Base-by-base conservation (phyloP, 352 stramenopile genomes). In the Halophytophthora batemanensis region DNA sequence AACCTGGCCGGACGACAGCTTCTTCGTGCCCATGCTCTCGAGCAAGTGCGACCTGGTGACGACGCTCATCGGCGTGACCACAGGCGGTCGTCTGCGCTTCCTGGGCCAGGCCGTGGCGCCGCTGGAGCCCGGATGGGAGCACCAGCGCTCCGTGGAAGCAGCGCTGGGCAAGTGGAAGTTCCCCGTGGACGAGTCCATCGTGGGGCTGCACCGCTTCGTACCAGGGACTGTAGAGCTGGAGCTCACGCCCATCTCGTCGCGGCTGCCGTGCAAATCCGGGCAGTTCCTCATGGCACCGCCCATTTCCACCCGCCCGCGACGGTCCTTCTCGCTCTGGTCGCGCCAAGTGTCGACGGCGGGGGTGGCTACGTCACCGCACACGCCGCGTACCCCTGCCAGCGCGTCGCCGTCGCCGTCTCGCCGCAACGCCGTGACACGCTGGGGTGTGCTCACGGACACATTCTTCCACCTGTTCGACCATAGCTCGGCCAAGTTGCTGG, bases 361-460 rank as follows among this genome's bases (percentile, higher is more conserved):
- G 0, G 51, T 69, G 13, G 23, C 69, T 25, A 59, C 71, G 21
- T 85, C 77, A 15, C 80, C 80, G 2, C 39, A 66, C 23, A 76
- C 71, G 12, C 66, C 63, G 1, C 61, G 56, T 34, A 66, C 67
- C 13, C 73, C 75, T 2, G 61, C 71, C 22, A 87, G 66, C 12
- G 64, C 74, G 0, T 87, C 75, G 0, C 53, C 63, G 25, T 31
- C 25, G 8, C 41, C 69, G 0, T 59, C 67, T 13, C 66, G 74
- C 17, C 86, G 86, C 46, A 77, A 66, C 34, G 66, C 87, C 43
- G 71, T 89, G 13, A 82, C 73, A 14, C 74, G 73, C 25, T 93
- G 82, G 82, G 82, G 78, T 17, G 78, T 93, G 48, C 73, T 93
- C 18, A 91, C 77, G 3, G 80, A 90, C 66, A 93, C 82, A 31